A percentile compares a stretch with the other conserved stretches of the same genome.
phyloP scores from a whole-genome alignment of 805 yeast genomes.

The Kuraishia ogatae region DNA sequence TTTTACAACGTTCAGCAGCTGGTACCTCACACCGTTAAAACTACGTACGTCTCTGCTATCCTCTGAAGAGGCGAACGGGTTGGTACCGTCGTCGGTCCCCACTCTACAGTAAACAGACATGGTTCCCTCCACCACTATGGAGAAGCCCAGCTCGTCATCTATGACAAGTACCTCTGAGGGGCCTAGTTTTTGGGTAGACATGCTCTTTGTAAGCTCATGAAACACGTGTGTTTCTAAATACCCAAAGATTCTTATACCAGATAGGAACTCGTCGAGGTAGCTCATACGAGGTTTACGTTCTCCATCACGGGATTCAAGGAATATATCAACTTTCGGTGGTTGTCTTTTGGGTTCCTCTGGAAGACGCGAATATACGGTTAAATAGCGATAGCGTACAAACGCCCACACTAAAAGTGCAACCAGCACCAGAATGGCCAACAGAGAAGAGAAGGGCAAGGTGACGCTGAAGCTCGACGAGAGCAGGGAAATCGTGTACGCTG shows the following conservation, averaged over 20 bases:
- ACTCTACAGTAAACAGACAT: conserved; percentile 68
- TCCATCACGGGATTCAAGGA: conserved; percentile 28
- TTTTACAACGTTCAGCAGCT: conserved; percentile 69
- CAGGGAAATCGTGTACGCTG: conserved; percentile 15
- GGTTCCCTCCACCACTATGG: conserved; percentile 88
- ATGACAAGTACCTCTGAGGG: conserved; percentile 69
- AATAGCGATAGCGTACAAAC: conserved; percentile 51
- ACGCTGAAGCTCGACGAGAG: conserved; percentile 39
- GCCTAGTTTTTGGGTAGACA: conserved; percentile 79
- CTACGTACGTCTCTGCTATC: conserved; percentile 30
- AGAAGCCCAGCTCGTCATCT: conserved; percentile 66
- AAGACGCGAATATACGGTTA: conserved; percentile 53
- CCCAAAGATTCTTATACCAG: conserved; percentile 91
- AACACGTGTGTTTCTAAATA: conserved; percentile 85
- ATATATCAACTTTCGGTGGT: conserved; percentile 36
- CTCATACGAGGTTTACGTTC: conserved; percentile 39
- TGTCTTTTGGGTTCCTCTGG: conserved; percentile 35
- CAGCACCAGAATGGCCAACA: conserved; percentile 24
- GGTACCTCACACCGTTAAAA: conserved; percentile 56
- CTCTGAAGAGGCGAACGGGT: conserved; percentile 16
- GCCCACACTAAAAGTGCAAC: conserved; percentile 30
- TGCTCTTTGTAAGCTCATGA: conserved; percentile 84
- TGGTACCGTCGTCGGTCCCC: conserved; percentile 14
- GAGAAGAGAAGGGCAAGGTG: conserved; percentile 40
- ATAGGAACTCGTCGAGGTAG: conserved; percentile 80